Evolutionary conservation across 192 early-diverging fungal genomes (phyloP), one percentile per base, ranked within the genome.

Genomic region (Paraglomus occultum): DNA sequence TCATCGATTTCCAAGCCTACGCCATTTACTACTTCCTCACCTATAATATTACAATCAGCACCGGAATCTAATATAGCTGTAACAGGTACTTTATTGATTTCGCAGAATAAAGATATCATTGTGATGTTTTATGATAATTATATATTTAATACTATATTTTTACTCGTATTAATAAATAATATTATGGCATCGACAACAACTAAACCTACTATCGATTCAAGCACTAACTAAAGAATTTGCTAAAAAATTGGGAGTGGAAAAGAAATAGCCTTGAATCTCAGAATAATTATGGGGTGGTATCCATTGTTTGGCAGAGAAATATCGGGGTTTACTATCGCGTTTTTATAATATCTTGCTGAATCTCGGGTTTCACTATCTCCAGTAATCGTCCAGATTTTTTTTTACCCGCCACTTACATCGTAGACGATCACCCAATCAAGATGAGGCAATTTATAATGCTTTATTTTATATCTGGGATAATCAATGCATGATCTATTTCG

Each of bases 1-100:
- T 12, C 23, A 60, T 60, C 31, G 43, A 60, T 60, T 23, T 60
- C 5, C 23, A 60, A 60, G 58, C 58, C 58, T 60, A 60, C 11
- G 14, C 4, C 31, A 60, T 60, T 23, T 60, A 60, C 58, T 60
- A 60, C 14, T 3, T 38, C 58, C 58, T 23, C 23, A 23, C 58
- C 58, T 60, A 60, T 60, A 60, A 60, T 60, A 60, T 60, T 60
- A 39, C 58, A 60, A 60, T 60, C 40, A 23, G 58, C 23, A 39
- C n/a, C 58, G 52, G 61, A 22, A 64, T 64, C 61, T 64, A 64
- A 18, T 64, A 64, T 64, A 47, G 4, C 18, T 47, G 17, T 47
- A 0, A 47, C 43, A 7, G 44, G 44, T 64, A 64, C 40, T 64
- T 47, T 47, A 9, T 64, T 47, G 18, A 64, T 47, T 64, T 64